Conservation (phyloP, 2,329 filamentous ascomycete species). For the Amauroascus verrucosus region DNA sequence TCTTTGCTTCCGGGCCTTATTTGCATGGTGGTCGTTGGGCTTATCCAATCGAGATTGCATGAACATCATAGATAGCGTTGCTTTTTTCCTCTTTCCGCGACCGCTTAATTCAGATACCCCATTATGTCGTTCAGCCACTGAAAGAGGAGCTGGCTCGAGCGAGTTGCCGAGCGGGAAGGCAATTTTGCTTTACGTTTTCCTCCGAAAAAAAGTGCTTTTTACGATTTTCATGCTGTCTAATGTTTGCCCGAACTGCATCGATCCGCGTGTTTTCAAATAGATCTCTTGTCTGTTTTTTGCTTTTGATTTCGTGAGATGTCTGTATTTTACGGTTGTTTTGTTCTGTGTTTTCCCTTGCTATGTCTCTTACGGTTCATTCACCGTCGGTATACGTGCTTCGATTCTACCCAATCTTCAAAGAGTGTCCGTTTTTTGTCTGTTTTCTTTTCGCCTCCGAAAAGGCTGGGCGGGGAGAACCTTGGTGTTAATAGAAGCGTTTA, state of each 20-base stretch:
- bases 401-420: not conserved
- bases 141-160: slow-evolving; percentile 30
- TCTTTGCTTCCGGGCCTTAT: slow-evolving; percentile 8
- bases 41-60: slow-evolving; percentile 20
- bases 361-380: slow-evolving; percentile 14
- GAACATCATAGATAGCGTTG: slow-evolving; percentile 45
- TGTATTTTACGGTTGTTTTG: slow-evolving; percentile 27
- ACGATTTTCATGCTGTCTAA: slow-evolving; percentile 29
- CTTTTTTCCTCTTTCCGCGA: slow-evolving; percentile 18
- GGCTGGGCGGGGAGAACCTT: slow-evolving; percentile 7
- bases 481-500: slow-evolving; percentile 7
- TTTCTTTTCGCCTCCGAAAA: slow-evolving; percentile 1
- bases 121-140: slow-evolving; percentile 33
- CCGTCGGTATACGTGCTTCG: slow-evolving; percentile 13
- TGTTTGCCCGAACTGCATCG: slow-evolving; percentile 32
- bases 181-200: slow-evolving; percentile 27
- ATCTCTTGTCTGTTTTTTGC: slow-evolving; percentile 21
- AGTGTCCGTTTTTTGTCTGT: slow-evolving; percentile 2
- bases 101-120: slow-evolving; percentile 42
- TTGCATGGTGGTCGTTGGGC: slow-evolving; percentile 13
- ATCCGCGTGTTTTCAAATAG: slow-evolving; percentile 32
- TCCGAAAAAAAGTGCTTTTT: slow-evolving; percentile 22
- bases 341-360: slow-evolving; percentile 10
- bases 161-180: slow-evolving; percentile 31
- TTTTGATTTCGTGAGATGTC: slow-evolving; percentile 27